Conservation (phyloP, 2,329 filamentous ascomycete genomes). For the Coniella lustricola region DNA sequence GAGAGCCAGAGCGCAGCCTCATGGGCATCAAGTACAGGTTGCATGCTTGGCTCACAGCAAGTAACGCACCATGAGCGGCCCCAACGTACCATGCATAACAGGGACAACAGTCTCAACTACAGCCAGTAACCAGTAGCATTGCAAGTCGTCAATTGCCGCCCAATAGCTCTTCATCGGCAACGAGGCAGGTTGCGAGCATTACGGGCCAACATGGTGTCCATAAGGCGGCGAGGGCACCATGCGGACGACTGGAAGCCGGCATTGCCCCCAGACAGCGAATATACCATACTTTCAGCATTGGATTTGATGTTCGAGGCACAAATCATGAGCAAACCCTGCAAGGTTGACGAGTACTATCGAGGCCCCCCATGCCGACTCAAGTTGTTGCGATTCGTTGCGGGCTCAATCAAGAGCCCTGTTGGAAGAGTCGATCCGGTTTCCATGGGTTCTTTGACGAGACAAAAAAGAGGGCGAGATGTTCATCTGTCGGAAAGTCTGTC, state of each 20-base stretch:
- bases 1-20: background rate
- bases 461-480: background rate
- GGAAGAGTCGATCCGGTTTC: background rate
- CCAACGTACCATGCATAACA: background rate
- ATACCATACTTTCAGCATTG: no score
- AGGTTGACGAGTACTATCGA: no score
- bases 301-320: no score
- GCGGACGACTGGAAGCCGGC: conserved; percentile 7
- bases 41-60: background rate
- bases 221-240: background rate
- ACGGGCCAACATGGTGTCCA: background rate
- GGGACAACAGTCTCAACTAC: background rate
- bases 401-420: background rate
- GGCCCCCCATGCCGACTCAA: conserved; percentile 2
- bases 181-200: background rate
- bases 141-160: background rate
- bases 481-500: conserved; percentile 12
- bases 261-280: background rate
- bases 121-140: background rate
- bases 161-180: background rate
- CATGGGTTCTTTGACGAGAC: background rate
- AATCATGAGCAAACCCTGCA: no score
- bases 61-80: conserved; percentile 8
- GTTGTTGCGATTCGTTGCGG: background rate
- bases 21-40: background rate